Conservation (phyloP, 495 filamentous ascomycete species). For the Hyaloscypha hepaticicola region DNA sequence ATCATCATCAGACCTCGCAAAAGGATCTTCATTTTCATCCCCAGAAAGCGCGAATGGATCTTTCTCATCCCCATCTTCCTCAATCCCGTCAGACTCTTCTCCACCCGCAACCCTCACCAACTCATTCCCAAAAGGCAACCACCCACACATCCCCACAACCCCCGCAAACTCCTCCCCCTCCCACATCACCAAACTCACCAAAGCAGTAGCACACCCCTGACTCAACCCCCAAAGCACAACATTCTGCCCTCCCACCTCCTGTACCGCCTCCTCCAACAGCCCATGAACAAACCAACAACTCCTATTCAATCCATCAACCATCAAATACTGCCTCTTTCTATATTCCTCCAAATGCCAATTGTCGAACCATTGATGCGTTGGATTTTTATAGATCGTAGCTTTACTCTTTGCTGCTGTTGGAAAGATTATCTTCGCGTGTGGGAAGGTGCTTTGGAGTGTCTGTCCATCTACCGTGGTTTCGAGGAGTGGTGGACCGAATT, state of each 20-base stretch:
- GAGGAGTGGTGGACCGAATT: constrained; percentile 40
- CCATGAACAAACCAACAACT: constrained; percentile 41
- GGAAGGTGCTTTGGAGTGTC: constrained; percentile 25
- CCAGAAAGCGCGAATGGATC: constrained; percentile 33
- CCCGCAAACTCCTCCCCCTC: constrained; percentile 35
- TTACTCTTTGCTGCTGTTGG: constrained; percentile 46
- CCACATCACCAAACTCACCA: constrained; percentile 43
- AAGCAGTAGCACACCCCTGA: constrained; percentile 52
- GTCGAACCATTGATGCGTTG: constrained; percentile 59
- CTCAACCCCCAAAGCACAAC: constrained; percentile 54
- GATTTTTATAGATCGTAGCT: constrained; percentile 43
- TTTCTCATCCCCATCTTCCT: constrained; percentile 28
- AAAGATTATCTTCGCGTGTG: constrained; percentile 43
- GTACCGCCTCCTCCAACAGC: constrained; percentile 41
- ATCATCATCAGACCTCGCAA: constrained; percentile 22
- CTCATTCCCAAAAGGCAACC: constrained; percentile 46
- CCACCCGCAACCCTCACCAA: constrained; percentile 33
- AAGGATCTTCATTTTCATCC: constrained; percentile 25
- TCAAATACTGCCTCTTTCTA: constrained; percentile 34
- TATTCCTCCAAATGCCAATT: constrained; percentile 40
- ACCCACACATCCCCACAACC: constrained; percentile 55
- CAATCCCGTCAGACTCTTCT: constrained; percentile 6
- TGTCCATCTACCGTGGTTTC: constrained; percentile 10
- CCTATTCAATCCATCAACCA: constrained; percentile 44
- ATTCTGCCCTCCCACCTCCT: constrained; percentile 38